These are phyloP conservation scores for Esteya vermicola DNA, from an alignment of 2,329 filamentous ascomycete genomes.

Conservation along the genomic window DNA sequence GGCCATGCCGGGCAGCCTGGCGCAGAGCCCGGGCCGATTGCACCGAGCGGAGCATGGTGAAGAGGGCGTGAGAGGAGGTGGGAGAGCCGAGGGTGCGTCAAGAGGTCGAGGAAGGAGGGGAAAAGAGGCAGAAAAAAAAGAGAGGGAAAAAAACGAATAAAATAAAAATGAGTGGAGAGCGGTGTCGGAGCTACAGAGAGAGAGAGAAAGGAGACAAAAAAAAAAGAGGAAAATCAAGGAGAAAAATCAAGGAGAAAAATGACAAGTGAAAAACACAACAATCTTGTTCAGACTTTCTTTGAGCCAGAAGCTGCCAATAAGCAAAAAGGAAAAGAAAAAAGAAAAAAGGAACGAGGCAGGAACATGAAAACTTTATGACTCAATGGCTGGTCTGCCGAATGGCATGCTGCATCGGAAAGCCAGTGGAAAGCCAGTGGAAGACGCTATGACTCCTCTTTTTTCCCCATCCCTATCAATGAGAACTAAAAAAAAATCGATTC, in stretches of 20 bases:
- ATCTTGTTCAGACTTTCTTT: too few relatives aligned
- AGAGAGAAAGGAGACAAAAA: too few relatives aligned
- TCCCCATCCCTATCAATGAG: not conserved
- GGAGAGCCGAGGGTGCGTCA: not conserved
- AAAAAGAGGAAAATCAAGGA: not conserved
- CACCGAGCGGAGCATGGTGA: constrained; percentile 1
- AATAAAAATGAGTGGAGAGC: too few relatives aligned
- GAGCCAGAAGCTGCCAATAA: too few relatives aligned
- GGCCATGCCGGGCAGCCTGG: not conserved
- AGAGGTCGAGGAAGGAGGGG: not conserved
- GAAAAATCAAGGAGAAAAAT: not conserved
- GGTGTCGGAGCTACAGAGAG: not conserved
- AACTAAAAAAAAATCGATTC: not conserved
- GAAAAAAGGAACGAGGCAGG: not conserved
- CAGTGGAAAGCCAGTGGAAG: not conserved
- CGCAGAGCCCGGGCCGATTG: not conserved
- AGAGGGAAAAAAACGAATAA: too few relatives aligned
- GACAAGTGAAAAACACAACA: too few relatives aligned
- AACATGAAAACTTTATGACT: constrained; percentile 19
- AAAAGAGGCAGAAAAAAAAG: not conserved
- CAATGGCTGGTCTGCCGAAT: not conserved
- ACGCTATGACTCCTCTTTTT: not conserved
- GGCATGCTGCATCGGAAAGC: not conserved
- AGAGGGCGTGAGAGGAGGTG: not conserved
- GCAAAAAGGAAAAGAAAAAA: not conserved